phyloP scores from a whole-genome alignment of 805 yeast species.

The Allodekkera sacchari region DNA sequence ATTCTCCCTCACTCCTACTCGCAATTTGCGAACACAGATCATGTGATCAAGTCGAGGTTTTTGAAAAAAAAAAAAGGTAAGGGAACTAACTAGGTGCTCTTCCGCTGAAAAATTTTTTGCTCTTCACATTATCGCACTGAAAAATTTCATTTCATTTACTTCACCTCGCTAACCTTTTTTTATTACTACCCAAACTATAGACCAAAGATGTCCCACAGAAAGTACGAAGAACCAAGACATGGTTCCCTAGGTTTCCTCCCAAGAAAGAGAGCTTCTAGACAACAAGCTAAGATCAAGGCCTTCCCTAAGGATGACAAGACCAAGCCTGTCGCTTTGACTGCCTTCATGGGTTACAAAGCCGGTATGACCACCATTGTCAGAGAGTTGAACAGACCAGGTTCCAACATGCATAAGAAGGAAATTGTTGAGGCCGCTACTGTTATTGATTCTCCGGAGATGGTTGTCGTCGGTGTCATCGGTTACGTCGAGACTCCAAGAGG shows the following conservation, averaged over 20 bases:
- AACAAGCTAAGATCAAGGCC: slow-evolving; percentile 98
- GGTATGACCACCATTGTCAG: slow-evolving; percentile 99
- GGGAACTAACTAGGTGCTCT: too few relatives aligned
- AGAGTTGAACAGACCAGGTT: slow-evolving; percentile 99
- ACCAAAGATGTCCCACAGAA: slow-evolving; percentile 93
- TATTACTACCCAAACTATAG: slow-evolving; percentile 3
- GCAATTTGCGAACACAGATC: too few relatives aligned
- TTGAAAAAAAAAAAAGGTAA: too few relatives aligned
- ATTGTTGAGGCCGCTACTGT: slow-evolving; percentile 99
- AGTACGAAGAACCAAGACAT: slow-evolving; percentile 99
- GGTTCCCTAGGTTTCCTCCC: slow-evolving; percentile 99
- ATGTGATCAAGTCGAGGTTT: too few relatives aligned
- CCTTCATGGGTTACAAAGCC: slow-evolving; percentile 99
- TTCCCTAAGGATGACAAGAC: slow-evolving; percentile 98
- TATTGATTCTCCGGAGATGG: slow-evolving; percentile 98
- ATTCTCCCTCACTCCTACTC: too few relatives aligned
- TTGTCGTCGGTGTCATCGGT: slow-evolving; percentile 99
- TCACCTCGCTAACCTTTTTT: too few relatives aligned
- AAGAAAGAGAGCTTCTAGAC: slow-evolving; percentile 98
- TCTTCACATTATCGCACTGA: too few relatives aligned
- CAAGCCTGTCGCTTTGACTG: slow-evolving; percentile 97
- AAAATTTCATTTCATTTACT: too few relatives aligned
- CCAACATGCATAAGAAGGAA: slow-evolving; percentile 99
- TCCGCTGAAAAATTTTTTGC: too few relatives aligned
- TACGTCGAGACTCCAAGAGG: slow-evolving; percentile 99